Evolutionary conservation across 495 filamentous ascomycete species (phyloP).

Genomic region (Rhypophila decipiens): DNA sequence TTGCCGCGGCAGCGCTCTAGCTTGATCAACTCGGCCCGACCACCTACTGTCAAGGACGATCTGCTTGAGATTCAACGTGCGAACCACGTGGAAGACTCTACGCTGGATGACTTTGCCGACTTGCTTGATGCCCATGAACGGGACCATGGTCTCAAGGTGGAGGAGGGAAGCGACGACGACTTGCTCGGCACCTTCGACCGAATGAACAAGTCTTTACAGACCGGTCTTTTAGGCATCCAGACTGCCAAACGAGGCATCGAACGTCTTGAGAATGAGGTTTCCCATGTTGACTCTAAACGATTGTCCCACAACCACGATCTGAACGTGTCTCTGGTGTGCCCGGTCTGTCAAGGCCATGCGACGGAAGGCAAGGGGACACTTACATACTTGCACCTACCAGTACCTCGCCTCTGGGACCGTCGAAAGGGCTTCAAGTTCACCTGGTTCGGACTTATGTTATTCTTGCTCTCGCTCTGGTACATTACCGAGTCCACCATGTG

Average conservation of each 20-base stretch:
- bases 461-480: constrained; percentile 49
- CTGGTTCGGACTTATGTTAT: constrained; percentile 45
- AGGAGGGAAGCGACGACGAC: constrained; percentile 25
- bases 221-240: constrained; percentile 55
- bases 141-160: constrained; percentile 2
- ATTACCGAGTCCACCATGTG: constrained; percentile 56
- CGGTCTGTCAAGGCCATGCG: constrained; percentile 6
- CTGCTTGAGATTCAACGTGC: constrained; percentile 40
- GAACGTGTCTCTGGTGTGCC: constrained; percentile 8
- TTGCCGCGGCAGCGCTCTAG: constrained; percentile 27
- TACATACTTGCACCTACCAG: constrained; percentile 38
- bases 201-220: constrained; percentile 53
- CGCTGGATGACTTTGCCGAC: constrained; percentile 43
- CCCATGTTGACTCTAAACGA: constrained; percentile 29
- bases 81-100: constrained; percentile 48
- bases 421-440: constrained; percentile 47
- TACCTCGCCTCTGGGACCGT: constrained; percentile 54
- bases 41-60: constrained; percentile 43
- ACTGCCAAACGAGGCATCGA: constrained; percentile 62
- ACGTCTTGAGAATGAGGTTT: constrained; percentile 56
- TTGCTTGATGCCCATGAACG: constrained; percentile 26
- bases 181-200: constrained; percentile 49
- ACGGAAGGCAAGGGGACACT: not conserved
- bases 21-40: constrained; percentile 42
- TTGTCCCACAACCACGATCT: not conserved